Percentiles rank a stretch among this genome's conserved stretches.
Evolutionary conservation across 768 basidiomycete species (phyloP).

Genomic region (Lentinula sp.): DNA sequence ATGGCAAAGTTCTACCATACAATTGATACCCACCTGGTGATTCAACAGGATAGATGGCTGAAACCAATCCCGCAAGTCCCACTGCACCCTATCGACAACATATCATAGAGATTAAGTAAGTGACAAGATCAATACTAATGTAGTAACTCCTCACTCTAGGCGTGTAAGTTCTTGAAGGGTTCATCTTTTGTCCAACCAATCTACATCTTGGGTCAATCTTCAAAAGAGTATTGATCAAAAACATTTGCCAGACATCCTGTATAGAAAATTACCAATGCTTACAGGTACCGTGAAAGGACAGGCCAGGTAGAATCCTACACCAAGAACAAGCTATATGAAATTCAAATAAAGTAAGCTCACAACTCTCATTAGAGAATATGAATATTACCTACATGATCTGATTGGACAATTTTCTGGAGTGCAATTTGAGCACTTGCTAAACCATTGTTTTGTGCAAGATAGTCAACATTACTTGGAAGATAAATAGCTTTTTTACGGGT

Average conservation of each 20-base stretch:
- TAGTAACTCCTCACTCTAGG: constrained; percentile 35
- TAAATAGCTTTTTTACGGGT: constrained; percentile 55
- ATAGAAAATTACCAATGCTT: constrained; percentile 9
- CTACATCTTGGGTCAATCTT: constrained; percentile 55
- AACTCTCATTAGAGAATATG: background rate
- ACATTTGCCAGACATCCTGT: too few species aligned
- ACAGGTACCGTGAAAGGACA: constrained; percentile 61
- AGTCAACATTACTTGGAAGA: constrained; percentile 63
- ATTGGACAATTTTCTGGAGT: constrained; percentile 36
- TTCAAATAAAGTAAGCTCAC: background rate
- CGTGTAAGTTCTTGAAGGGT: constrained; percentile 63
- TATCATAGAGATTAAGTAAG: background rate
- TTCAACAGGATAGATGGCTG: constrained; percentile 61
- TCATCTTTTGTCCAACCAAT: constrained; percentile 68
- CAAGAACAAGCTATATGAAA: constrained; percentile 44
- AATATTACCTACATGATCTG: constrained; percentile 38
- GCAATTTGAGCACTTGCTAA: constrained; percentile 37
- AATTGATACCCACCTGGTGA: constrained; percentile 65
- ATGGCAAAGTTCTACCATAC: constrained; percentile 55
- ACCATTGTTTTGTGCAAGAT: constrained; percentile 59
- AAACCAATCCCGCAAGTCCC: constrained; percentile 62
- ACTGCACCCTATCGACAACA: constrained; percentile 45
- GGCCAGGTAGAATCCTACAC: constrained; percentile 58
- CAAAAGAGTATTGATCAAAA: background rate
- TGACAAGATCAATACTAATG: background rate